Evolutionary conservation across 768 basidiomycete species (phyloP).

Genomic region (Naganishia friedmannii): DNA sequence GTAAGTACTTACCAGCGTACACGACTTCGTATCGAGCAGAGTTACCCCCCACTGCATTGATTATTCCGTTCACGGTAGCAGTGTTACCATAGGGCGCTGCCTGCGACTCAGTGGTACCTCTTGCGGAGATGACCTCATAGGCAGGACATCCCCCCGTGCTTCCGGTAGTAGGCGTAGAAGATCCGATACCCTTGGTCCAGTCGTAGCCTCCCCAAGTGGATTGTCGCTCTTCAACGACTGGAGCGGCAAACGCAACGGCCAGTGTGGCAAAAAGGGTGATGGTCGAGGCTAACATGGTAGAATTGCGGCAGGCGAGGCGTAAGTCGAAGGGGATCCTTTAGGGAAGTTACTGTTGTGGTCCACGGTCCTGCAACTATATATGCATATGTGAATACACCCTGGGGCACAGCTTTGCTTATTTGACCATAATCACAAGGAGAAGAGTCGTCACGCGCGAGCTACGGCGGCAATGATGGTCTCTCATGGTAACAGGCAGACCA

Average conservation of each 20-base stretch:
- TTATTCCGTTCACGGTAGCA: slow-evolving; percentile 8
- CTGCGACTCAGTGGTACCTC: slow-evolving; percentile 22
- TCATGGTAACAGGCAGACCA: too few species aligned
- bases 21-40: slow-evolving; percentile 13
- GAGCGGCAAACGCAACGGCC: slow-evolving; percentile 3
- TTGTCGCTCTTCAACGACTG: not conserved
- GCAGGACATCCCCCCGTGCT: not conserved
- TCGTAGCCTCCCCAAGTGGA: not conserved
- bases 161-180: not conserved
- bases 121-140: slow-evolving; percentile 22
- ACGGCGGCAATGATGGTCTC: too few species aligned
- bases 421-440: too few species aligned
- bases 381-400: too few species aligned
- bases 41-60: not conserved
- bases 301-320: too few species aligned
- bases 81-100: slow-evolving; percentile 5
- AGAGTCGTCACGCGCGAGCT: too few species aligned
- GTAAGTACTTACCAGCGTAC: not conserved
- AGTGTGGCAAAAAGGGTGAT: slow-evolving; percentile 1
- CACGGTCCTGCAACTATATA: too few species aligned
- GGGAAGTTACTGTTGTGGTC: too few species aligned
- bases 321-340: too few species aligned
- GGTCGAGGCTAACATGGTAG: not conserved
- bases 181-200: not conserved
- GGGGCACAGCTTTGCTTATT: too few species aligned